Conservation (phyloP, 2,329 filamentous ascomycete genomes). For the Fusarium bactridioides region DNA sequence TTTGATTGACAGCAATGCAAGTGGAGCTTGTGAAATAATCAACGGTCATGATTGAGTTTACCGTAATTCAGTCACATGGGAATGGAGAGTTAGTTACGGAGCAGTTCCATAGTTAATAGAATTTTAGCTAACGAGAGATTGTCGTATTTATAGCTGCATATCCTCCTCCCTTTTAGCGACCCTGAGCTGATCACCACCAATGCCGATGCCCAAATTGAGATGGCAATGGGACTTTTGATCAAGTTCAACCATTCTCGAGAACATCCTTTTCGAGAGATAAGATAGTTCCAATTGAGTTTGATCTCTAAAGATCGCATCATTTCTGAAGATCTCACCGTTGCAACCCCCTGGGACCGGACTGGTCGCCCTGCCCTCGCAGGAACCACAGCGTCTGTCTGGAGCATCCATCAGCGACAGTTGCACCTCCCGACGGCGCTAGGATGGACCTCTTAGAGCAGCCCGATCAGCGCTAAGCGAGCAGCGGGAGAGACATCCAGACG, state of each 20-base stretch:
- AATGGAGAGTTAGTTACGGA: background rate
- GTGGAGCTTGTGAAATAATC: constrained; percentile 10
- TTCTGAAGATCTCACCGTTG: constrained; percentile 7
- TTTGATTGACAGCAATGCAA: background rate
- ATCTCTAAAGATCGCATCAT: background rate
- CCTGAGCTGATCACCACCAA: constrained; percentile 18
- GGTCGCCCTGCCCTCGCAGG: constrained; percentile 9
- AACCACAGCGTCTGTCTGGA: background rate
- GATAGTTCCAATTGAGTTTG: background rate
- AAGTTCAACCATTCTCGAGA: background rate
- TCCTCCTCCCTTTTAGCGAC: constrained; percentile 20
- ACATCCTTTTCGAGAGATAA: background rate
- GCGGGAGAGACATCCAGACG: constrained; percentile 35
- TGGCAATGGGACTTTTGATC: constrained; percentile 2
- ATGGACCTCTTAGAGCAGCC: constrained; percentile 34
- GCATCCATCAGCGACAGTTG: constrained; percentile 12
- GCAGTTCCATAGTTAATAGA: background rate
- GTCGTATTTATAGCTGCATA: constrained; percentile 25
- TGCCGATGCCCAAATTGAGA: constrained; percentile 16
- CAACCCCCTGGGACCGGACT: background rate
- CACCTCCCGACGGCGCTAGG: constrained; percentile 36
- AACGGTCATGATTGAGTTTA: background rate
- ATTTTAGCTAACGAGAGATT: constrained; percentile 11
- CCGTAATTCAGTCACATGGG: constrained; percentile 11
- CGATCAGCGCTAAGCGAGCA: constrained; percentile 43